Conservation (phyloP, 2,329 filamentous ascomycete genomes). For the Dendryphion nanum region DNA sequence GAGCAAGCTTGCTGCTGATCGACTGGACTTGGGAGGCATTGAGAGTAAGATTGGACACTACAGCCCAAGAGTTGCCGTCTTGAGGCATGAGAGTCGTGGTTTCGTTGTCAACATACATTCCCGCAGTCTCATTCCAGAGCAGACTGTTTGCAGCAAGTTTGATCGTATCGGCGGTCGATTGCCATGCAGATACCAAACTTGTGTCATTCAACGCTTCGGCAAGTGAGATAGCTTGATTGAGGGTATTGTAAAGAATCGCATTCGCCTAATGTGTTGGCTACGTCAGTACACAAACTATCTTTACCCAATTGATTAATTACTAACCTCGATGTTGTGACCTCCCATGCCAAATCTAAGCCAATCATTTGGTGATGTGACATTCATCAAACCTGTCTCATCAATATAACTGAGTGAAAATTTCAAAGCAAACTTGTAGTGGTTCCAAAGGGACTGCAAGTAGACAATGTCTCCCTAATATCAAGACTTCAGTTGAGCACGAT, state of each 20-base stretch:
- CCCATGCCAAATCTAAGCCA: conserved; percentile 54
- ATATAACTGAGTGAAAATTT: conserved; percentile 44
- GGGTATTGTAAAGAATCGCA: conserved; percentile 49
- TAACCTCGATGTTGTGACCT: conserved; percentile 47
- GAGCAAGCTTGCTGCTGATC: conserved; percentile 34
- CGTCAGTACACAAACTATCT: background rate
- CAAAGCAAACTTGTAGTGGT: conserved; percentile 44
- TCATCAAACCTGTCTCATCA: conserved; percentile 45
- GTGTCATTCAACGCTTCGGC: conserved; percentile 49
- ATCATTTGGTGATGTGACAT: conserved; percentile 46
- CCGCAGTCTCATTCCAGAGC: conserved; percentile 50
- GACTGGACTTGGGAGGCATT: conserved; percentile 24
- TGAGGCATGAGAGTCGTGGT: conserved; percentile 51
- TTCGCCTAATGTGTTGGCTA: conserved; percentile 38
- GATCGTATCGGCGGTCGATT: conserved; percentile 42
- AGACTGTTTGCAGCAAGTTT: conserved; percentile 47
- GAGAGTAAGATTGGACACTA: conserved; percentile 39
- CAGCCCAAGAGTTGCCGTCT: conserved; percentile 46
- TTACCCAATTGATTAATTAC: background rate
- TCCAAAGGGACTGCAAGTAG: conserved; percentile 45
- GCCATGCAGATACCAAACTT: conserved; percentile 42
- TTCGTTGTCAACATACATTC: conserved; percentile 56
- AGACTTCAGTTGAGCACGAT: background rate
- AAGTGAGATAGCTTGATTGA: conserved; percentile 53
- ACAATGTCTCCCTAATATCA: too few relatives aligned